Evolutionary conservation across 179 eudicot species (phyloP), one percentile per base, ranked within the genome.

Genomic region (Kewa caespitosa): DNA sequence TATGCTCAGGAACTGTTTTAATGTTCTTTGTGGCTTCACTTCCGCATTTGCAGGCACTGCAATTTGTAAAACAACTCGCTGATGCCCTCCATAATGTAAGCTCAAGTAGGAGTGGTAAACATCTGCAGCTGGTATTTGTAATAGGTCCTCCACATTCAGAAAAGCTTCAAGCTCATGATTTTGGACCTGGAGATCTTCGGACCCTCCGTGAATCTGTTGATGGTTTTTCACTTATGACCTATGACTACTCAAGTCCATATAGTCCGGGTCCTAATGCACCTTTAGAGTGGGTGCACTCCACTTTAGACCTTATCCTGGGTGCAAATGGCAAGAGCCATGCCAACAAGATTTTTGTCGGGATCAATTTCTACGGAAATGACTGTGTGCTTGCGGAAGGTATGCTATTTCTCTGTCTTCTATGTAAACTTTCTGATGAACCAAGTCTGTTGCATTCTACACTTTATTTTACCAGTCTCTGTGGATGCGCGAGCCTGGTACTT

Each of bases 261-360:
- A 88, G 81, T 75, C 99, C 99, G 20, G 99, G 99, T 54, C 99
- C 99, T 57, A 95, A 90, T 90, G 97, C 99, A 71, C 99, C 99
- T 79, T 83, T 95, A 62, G 80, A 83, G 71, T 95, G 99, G 99
- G 84, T 95, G 52, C 93, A 69, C 34, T 87, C 91, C 43, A 80
- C 85, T 20, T 57, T 93, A 81, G 80, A 87, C 72, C 77, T 90
- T 33, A 87, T 94, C 65, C 91, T 93, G 73, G 81, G 83, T 85
- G 64, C 73, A 41, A 76, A 76, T 42, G 79, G 79, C 70, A 82
- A 72, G 74, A 86, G 73, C 73, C 74, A 85, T 78, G 90, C 86
- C 52, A 84, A 81, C 66, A 89, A 90, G 85, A 84, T 96, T 81
- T 87, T 93, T 75, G 84, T 96, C 41, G 99, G 99, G 72, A 85